These are phyloP conservation scores for Phytopythium ostracodes DNA, from an alignment of 352 stramenopile genomes.

Conservation along the genomic window DNA sequence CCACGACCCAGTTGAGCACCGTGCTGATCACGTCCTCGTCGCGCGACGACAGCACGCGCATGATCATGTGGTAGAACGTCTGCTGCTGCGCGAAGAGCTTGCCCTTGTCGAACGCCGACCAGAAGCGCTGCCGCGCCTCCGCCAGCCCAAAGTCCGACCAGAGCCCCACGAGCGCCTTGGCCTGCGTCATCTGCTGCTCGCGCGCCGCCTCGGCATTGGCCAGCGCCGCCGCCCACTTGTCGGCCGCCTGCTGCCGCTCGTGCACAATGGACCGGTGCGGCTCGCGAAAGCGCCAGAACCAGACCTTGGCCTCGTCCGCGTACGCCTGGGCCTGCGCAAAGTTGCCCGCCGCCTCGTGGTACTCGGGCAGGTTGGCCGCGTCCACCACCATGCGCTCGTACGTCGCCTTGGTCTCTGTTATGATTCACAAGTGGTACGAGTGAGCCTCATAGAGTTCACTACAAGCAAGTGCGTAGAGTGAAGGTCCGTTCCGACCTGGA, in stretches of 20 bases:
- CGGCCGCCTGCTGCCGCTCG: constrained; percentile 45
- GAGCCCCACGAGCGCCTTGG: constrained; percentile 69
- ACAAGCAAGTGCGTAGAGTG: too few relatives aligned
- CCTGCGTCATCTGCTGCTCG: constrained; percentile 77
- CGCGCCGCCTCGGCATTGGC: constrained; percentile 46
- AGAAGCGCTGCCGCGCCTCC: constrained; percentile 75
- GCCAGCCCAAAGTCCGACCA: constrained; percentile 83
- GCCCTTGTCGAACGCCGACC: constrained; percentile 76
- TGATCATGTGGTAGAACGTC: constrained; percentile 86
- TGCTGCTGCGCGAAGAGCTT: constrained; percentile 86
- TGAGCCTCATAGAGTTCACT: too few relatives aligned
- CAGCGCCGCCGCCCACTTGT: constrained; percentile 60
- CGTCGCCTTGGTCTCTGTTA: constrained; percentile 56
- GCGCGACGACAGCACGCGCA: constrained; percentile 58
- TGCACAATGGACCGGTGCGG: constrained; percentile 59
- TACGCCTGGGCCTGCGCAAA: constrained; percentile 50
- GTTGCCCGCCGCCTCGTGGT: constrained; percentile 60
- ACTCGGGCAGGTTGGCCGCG: constrained; percentile 74
- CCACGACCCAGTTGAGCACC: constrained; percentile 82
- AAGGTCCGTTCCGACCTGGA: too few relatives aligned
- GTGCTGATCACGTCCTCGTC: constrained; percentile 78
- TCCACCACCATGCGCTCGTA: constrained; percentile 78
- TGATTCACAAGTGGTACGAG: neutral
- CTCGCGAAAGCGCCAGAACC: constrained; percentile 84
- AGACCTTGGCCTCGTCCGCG: constrained; percentile 74